Evolutionary conservation across 1,284 basidiomycete species (phyloP), one percentile per base, ranked within the genome.

Genomic region (Abortiporus biennis): DNA sequence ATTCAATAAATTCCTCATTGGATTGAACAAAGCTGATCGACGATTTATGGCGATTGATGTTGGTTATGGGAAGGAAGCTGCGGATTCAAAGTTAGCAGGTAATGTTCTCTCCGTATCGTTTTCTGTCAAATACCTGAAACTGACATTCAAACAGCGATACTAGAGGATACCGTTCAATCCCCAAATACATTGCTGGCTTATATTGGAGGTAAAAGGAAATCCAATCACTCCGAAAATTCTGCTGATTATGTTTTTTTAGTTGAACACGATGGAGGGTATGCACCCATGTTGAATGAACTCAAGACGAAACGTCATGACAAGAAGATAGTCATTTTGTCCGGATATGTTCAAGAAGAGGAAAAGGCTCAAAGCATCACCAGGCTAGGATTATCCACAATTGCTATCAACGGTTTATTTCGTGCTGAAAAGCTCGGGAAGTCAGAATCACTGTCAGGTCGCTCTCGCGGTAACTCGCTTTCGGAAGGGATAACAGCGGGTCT

Each of bases 191-290:
- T 66, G 50, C 50, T 79, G 73, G 60, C 65, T 83, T 53, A 60
- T 82, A 45, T 81, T 83, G 51, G 80, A 74, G 54, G 80, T 79
- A 75, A 49, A 37, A 25, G 3, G 6, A 9, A 19, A 8, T 12
- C 13, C 15, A 20, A 6, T 16, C 25, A 8, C 3, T 16, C 16
- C 29, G 17, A 2, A 29, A 20, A 31, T 24, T 22, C 32, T n/a
- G 16, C 22, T 2, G 9, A 15, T 6, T 29, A 9, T 24, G 3
- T 21, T n/a, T 37, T 20, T 30, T 36, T 25, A n/a, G 48, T n/a
- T n/a, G n/a, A 76, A 78, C 82, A 87, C 57, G 82, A 87, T 62
- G 80, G 80, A 59, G 82, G 82, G 50, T 88, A 88, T 61, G 69
- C 74, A 42, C 71, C 73, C 23, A 69, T 70, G 36, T 67, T 88